Percentiles rank a stretch among this genome's conserved stretches.
Evolutionary conservation across 805 yeast species (phyloP).

Genomic region (Zygosaccharomyces bailii): DNA sequence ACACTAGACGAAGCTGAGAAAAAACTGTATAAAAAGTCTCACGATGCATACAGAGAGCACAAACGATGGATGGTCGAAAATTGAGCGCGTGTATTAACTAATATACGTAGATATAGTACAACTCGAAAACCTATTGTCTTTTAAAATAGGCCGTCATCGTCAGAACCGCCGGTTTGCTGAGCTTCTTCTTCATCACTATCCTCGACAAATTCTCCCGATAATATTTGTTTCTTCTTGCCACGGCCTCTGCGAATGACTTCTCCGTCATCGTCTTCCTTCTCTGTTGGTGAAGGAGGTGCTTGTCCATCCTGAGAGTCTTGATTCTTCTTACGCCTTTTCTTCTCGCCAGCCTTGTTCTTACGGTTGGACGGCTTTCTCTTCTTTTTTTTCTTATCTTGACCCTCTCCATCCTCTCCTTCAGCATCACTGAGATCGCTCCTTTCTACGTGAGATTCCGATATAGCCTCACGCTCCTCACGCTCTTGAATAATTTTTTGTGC

Average conservation of each 20-base stretch:
- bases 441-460: constrained; percentile 41
- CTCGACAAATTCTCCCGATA: constrained; percentile 40
- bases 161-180: constrained; percentile 18
- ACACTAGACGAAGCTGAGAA: constrained; percentile 78
- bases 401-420: constrained; percentile 32
- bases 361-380: constrained; percentile 29
- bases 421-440: constrained; percentile 38
- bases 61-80: constrained; percentile 40
- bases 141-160: constrained; percentile 21
- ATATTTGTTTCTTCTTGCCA: constrained; percentile 30
- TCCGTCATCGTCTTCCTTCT: constrained; percentile 34
- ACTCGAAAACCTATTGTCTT: background rate
- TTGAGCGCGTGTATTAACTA: constrained; percentile 1
- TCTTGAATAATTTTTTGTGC: constrained; percentile 56
- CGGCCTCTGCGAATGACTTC: constrained; percentile 18
- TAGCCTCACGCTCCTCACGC: constrained; percentile 45
- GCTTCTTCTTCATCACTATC: constrained; percentile 40
- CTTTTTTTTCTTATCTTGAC: constrained; percentile 30
- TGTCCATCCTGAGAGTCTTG: constrained; percentile 16
- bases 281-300: constrained; percentile 18
- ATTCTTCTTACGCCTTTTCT: constrained; percentile 24
- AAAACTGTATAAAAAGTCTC: constrained; percentile 49
- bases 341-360: constrained; percentile 37
- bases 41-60: constrained; percentile 46
- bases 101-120: constrained; percentile 6